These are phyloP conservation scores for Salix koriyanagi DNA, from an alignment of 345 rosid genomes.

Conservation along the genomic window DNA sequence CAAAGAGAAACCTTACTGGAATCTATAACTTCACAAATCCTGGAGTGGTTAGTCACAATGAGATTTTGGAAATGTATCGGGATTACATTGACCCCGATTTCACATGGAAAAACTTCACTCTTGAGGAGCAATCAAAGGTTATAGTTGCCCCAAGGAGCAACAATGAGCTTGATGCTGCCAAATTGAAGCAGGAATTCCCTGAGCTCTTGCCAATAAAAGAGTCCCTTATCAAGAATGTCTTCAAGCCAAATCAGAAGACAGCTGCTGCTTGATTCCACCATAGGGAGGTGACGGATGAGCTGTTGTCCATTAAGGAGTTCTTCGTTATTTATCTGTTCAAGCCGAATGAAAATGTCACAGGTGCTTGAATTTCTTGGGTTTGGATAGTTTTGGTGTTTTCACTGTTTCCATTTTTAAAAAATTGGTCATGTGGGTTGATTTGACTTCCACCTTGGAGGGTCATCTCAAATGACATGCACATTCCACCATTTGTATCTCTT, in stretches of 20 bases:
- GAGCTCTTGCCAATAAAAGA: conserved; percentile 79
- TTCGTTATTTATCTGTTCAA: neutral
- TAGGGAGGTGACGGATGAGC: neutral
- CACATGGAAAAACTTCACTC: conserved; percentile 80
- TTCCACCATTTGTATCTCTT: conserved; percentile 24
- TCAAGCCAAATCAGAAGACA: conserved; percentile 71
- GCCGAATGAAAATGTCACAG: neutral
- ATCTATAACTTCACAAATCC: conserved; percentile 88
- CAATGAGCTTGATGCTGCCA: conserved; percentile 77
- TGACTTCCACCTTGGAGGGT: conserved; percentile 1
- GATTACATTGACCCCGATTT: conserved; percentile 61
- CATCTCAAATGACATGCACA: conserved; percentile 11
- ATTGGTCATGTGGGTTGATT: conserved; percentile 21
- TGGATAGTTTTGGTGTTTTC: conserved; percentile 14
- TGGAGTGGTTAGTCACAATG: conserved; percentile 88
- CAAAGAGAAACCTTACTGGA: conserved; percentile 89
- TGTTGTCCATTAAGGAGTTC: neutral
- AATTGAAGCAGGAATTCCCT: conserved; percentile 77
- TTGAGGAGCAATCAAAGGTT: conserved; percentile 89
- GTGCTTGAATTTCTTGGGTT: conserved; percentile 12
- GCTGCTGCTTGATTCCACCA: conserved; percentile 24
- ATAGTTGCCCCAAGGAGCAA: conserved; percentile 89
- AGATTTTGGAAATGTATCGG: conserved; percentile 77
- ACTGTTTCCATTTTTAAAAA: conserved; percentile 18
- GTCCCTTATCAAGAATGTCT: conserved; percentile 69